These are phyloP conservation scores for Penicillium ochrochloron DNA, from an alignment of 495 filamentous ascomycete species.

Conservation along the genomic window DNA sequence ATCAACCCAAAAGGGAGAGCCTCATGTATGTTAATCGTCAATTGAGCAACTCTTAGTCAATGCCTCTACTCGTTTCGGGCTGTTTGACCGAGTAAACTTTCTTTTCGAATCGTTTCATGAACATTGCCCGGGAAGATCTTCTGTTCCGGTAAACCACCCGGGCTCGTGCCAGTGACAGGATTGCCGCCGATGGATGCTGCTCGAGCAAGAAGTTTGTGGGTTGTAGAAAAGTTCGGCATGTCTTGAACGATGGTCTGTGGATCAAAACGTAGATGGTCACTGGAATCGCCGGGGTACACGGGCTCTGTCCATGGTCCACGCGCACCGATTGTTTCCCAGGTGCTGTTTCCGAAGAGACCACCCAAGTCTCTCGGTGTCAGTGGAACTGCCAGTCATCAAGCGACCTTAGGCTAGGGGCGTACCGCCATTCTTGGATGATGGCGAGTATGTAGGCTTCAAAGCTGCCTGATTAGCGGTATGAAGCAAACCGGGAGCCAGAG, in stretches of 20 bases:
- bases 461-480: conserved; percentile 26
- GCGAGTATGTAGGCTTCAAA: conserved; percentile 12
- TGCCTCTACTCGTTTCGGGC: conserved; percentile 6
- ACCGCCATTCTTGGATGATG: conserved; percentile 6
- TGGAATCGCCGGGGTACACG: conserved; percentile 2
- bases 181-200: conserved; percentile 20
- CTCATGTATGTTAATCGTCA: not conserved
- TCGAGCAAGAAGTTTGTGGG: too few species aligned
- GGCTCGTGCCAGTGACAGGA: conserved; percentile 32
- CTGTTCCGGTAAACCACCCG: conserved; percentile 63
- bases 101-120: conserved; percentile 58
- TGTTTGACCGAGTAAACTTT: conserved; percentile 40
- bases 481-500: conserved; percentile 21
- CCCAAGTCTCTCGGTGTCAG: not conserved
- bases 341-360: not conserved
- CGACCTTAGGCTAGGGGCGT: not conserved
- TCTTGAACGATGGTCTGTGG: not conserved
- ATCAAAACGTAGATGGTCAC: conserved; percentile 5
- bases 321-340: not conserved
- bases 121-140: conserved; percentile 75
- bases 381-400: not conserved
- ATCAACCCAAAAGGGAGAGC: not conserved
- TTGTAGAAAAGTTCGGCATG: not conserved
- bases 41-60: conserved; percentile 1
- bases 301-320: not conserved